Conservation (phyloP, 164 flowering plant species). For the Nelumbo lutea region DNA sequence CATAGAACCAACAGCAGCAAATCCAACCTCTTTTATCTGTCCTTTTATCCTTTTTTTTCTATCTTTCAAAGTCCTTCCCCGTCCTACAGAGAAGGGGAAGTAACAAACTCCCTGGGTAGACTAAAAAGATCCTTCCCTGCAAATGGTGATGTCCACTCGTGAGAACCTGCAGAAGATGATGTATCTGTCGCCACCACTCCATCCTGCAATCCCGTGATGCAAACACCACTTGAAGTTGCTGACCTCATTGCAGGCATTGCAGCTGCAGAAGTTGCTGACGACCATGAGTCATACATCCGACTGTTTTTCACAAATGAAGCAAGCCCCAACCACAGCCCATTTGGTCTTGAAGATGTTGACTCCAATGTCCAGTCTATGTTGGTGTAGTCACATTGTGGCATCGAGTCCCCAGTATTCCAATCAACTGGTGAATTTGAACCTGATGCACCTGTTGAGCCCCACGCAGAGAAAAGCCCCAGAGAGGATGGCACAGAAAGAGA, state of each 20-base stretch:
- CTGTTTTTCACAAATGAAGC: slow-evolving; percentile 26
- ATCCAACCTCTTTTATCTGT: slow-evolving; percentile 6
- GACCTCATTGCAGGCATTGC: slow-evolving; percentile 22
- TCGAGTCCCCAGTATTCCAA: slow-evolving; percentile 52
- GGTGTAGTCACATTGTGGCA: slow-evolving; percentile 55
- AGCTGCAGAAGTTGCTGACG: slow-evolving; percentile 9
- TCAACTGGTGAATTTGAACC: slow-evolving; percentile 56
- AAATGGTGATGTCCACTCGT: slow-evolving; percentile 74
- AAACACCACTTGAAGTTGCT: slow-evolving; percentile 15
- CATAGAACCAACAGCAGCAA: slow-evolving; percentile 17
- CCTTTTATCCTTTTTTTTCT: background rate
- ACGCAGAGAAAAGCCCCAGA: slow-evolving; percentile 59
- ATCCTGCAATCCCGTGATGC: slow-evolving; percentile 39
- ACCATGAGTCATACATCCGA: slow-evolving; percentile 28
- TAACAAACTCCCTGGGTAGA: slow-evolving; percentile 60
- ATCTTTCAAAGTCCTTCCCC: slow-evolving; percentile 12
- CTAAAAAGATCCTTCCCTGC: slow-evolving; percentile 62
- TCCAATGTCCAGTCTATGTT: slow-evolving; percentile 77
- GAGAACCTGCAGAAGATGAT: slow-evolving; percentile 32
- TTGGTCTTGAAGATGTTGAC: slow-evolving; percentile 25
- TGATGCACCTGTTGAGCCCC: slow-evolving; percentile 45
- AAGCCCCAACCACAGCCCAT: slow-evolving; percentile 36
- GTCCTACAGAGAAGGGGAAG: slow-evolving; percentile 57
- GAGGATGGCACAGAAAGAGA: slow-evolving; percentile 49
- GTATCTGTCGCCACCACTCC: slow-evolving; percentile 18